phyloP scores from a whole-genome alignment of 306 rosid genomes.

The Morella rubra region DNA sequence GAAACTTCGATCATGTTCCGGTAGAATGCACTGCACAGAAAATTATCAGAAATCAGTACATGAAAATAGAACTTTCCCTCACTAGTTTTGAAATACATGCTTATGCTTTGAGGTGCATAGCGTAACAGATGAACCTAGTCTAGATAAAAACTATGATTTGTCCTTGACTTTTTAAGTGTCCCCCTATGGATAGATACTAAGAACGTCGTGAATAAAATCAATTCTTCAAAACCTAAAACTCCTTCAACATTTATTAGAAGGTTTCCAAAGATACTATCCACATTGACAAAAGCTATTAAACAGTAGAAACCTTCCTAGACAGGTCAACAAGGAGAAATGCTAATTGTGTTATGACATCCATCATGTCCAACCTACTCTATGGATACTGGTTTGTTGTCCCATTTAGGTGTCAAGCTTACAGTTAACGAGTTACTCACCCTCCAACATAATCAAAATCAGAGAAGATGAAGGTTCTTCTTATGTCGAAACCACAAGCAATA shows the following conservation, averaged over 20 bases:
- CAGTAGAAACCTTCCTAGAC: neutral
- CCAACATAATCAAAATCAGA: conserved; percentile 74
- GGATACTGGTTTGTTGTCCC: neutral
- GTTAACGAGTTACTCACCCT: conserved; percentile 54
- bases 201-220: neutral
- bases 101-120: neutral
- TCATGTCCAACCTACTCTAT: no score
- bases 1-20: conserved; percentile 74
- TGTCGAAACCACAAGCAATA: conserved; percentile 95
- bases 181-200: neutral
- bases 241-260: neutral
- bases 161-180: neutral
- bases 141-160: neutral
- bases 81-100: neutral
- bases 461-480: conserved; percentile 82
- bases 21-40: conserved; percentile 72
- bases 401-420: conserved; percentile 8
- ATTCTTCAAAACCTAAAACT: neutral
- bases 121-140: conserved; percentile 6
- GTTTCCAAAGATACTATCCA: conserved; percentile 12
- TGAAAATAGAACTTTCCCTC: neutral
- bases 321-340: neutral
- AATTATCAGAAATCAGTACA: conserved; percentile 1
- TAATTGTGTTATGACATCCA: neutral
- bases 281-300: neutral